Conservation (phyloP, 169 alveolate genomes). For the Cryptosporidium parvum region DNA sequence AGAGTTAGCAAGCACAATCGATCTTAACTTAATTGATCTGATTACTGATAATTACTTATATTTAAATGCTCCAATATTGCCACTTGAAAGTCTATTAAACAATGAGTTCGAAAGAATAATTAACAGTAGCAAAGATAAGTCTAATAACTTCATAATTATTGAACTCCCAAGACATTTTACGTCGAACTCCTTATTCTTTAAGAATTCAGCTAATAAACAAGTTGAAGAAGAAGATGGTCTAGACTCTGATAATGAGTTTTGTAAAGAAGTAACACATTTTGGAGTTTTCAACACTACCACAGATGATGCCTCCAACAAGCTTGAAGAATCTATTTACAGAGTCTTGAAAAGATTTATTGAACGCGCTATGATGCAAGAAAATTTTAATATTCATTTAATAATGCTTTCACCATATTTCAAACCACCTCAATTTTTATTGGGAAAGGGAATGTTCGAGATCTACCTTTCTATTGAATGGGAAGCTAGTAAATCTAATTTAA, state of each 20-base stretch:
- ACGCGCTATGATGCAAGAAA: constrained; percentile 41
- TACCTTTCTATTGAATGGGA: constrained; percentile 62
- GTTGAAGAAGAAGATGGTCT: constrained; percentile 11
- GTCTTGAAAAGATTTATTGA: constrained; percentile 52
- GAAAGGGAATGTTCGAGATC: constrained; percentile 51
- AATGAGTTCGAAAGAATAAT: constrained; percentile 4
- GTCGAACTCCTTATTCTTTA: background rate
- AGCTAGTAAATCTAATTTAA: constrained; percentile 1
- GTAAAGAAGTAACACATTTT: constrained; percentile 2
- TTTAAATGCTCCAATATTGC: constrained; percentile 3
- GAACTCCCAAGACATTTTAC: constrained; percentile 16
- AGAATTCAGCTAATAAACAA: background rate
- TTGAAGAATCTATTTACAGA: constrained; percentile 47
- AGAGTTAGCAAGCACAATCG: background rate
- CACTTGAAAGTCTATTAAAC: constrained; percentile 23
- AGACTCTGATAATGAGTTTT: constrained; percentile 1
- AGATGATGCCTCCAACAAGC: constrained; percentile 9
- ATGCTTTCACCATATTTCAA: constrained; percentile 52
- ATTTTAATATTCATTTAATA: constrained; percentile 17
- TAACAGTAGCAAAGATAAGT: background rate
- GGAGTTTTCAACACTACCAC: constrained; percentile 45
- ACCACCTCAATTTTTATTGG: constrained; percentile 38
- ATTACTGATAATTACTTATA: constrained; percentile 8
- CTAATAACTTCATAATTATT: constrained; percentile 23
- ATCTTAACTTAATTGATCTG: background rate